A percentile compares a stretch with the other conserved stretches of the same genome.
Evolutionary conservation across 192 early-diverging fungal species (phyloP).

Genomic region (Coemansia umbellata): DNA sequence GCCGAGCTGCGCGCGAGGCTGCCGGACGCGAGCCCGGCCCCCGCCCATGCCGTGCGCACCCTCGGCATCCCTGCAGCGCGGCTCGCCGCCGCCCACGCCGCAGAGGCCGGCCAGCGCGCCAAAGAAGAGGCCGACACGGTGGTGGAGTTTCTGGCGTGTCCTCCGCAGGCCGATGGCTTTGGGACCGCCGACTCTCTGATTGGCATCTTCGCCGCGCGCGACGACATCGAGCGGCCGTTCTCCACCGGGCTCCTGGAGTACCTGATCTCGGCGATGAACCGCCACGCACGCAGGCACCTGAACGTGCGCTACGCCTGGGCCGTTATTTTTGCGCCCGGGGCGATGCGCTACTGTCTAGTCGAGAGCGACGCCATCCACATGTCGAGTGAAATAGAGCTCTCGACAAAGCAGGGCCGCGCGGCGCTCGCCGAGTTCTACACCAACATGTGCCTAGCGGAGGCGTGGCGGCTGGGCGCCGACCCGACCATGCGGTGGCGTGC

Average conservation of each 20-base stretch:
- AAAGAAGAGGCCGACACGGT: too few relatives aligned
- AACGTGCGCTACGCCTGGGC: conserved; percentile 36
- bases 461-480: conserved; percentile 36
- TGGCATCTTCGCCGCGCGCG: conserved; percentile 14
- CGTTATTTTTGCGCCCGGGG: conserved; percentile 15
- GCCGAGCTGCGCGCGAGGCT: conserved; percentile 19
- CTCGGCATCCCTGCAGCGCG: background rate
- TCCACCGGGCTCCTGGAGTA: conserved; percentile 36
- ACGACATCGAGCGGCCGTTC: conserved; percentile 32
- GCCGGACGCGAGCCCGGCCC: background rate
- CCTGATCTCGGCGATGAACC: conserved; percentile 30
- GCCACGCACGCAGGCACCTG: conserved; percentile 15
- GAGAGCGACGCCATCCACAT: conserved; percentile 45
- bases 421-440: conserved; percentile 3
- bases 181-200: conserved; percentile 14
- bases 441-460: conserved; percentile 13
- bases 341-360: conserved; percentile 29
- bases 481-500: conserved; percentile 35
- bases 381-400: conserved; percentile 3
- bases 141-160: conserved; percentile 17
- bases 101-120: background rate
- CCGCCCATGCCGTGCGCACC: too few relatives aligned
- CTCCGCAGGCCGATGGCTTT: background rate
- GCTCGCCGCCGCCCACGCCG: background rate
- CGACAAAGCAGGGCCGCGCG: conserved; percentile 1